Evolutionary conservation across 257 asterid genomes (phyloP).

Genomic region (Forsythia viridissima): DNA sequence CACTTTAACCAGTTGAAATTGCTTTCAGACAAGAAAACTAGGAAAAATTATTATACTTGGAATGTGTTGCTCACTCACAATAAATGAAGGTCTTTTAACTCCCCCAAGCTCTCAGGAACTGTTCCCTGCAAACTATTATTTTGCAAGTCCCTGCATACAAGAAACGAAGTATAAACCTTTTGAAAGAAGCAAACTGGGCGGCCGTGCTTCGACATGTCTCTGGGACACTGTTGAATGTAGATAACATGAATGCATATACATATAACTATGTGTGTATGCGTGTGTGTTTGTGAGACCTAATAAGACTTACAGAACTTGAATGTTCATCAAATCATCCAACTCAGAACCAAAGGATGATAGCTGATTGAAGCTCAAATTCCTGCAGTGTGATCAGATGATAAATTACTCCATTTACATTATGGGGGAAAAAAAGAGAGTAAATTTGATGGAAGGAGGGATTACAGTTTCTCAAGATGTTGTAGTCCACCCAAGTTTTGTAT

Average conservation of each 20-base stretch:
- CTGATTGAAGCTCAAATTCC: constrained; percentile 90
- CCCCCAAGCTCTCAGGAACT: constrained; percentile 78
- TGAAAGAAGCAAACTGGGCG: not conserved
- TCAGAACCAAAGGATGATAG: constrained; percentile 85
- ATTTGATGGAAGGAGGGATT: constrained; percentile 25
- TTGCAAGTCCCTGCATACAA: constrained; percentile 66
- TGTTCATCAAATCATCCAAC: constrained; percentile 78
- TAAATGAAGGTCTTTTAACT: constrained; percentile 68
- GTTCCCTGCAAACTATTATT: constrained; percentile 81
- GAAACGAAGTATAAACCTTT: constrained; percentile 2
- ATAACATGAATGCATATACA: too few species aligned
- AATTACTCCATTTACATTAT: constrained; percentile 2
- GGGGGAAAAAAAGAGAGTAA: constrained; percentile 14
- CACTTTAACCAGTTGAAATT: constrained; percentile 1
- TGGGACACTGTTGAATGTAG: too few species aligned
- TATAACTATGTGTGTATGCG: not conserved
- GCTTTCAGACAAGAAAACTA: constrained; percentile 3
- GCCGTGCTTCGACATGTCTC: not conserved
- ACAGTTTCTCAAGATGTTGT: constrained; percentile 85
- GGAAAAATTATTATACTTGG: not conserved
- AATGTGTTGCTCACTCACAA: constrained; percentile 52
- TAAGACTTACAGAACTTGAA: constrained; percentile 78
- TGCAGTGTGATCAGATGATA: constrained; percentile 31
- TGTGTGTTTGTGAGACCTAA: not conserved
- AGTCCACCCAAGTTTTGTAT: constrained; percentile 84